Evolutionary conservation across 1,284 basidiomycete genomes (phyloP), one percentile per base, ranked within the genome.

Genomic region (Lentinula novae-zelandiae): DNA sequence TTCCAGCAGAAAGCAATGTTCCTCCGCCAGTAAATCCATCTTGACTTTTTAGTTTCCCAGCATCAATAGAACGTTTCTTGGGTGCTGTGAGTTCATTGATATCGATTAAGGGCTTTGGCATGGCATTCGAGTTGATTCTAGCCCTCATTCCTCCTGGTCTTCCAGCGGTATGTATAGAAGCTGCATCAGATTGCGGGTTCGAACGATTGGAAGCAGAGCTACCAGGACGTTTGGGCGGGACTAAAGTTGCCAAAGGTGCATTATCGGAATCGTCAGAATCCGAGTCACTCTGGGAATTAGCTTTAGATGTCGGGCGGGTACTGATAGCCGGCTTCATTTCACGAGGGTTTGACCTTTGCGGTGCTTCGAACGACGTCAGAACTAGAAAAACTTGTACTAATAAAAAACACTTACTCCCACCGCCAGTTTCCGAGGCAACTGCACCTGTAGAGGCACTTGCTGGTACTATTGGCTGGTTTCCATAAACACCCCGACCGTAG

Each of bases 81-180:
- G 65, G 61, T 10, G 61, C 69, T n/a, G 74, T 76, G 7, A 81
- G 68, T 61, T 74, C 71, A 52, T 72, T 74, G 57, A 81, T 80
- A 60, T 80, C 78, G 50, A 81, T 78, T 15, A 81, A 72, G 3
- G 79, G 79, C 60, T 78, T 79, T 1, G 79, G 79, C 60, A 78
- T 79, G 2, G 38, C 53, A 34, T 58, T 51, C 17, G 57, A 58
- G 36, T 38, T 42, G 8, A 54, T 48, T 51, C 48, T 50, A 40
- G 48, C 34, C 34, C 38, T 50, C 46, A 49, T 3, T 50, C 34
- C 57, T 39, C 53, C 53, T 13, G n/a, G 17, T 42, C 34, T 38
- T 33, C 53, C 31, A 27, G 36, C 10, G 15, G 56, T 33, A 27
- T 34, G 53, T 46, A 62, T 17, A 40, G 61, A 59, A 27, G 57